Base-by-base conservation (phyloP, 2,329 filamentous ascomycete species). In the Cladophialophora immunda region DNA sequence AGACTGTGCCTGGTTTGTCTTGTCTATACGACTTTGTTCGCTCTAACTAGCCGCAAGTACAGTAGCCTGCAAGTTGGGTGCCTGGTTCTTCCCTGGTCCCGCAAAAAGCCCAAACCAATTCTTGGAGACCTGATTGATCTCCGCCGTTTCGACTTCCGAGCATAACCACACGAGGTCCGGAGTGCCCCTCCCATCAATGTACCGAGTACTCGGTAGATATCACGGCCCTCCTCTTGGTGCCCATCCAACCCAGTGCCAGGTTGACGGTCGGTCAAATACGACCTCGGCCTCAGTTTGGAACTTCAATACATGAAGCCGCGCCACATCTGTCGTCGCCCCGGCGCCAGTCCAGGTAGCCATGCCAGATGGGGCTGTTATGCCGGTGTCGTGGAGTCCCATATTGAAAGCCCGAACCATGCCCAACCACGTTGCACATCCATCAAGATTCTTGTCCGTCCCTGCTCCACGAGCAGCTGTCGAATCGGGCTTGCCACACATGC, bases 271-370 rank as follows among this genome's bases (percentile, higher is more conserved):
- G 6, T 19, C 38, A 25, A 25, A 50, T 25, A 50, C 45, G 45
- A 25, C 45, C 19, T 50, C 45, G 45, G 45, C 45, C 25, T 50
- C 45, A 50, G 9, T 13, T 25, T 22, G 45, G 19, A 4, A 25
- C 19, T 25, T 22, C 19, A 13, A 50, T 25, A 50, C 11, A 15
- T 41, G 15, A n/a, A 8, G 8, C 45, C 45, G 45, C 22, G 45
- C 45, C 45, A 50, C 45, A 50, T 50, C 25, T 22, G 45, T 50
- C 22, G 45, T 50, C 19, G 45, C 22, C 19, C 45, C 45, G 45
- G 25, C 45, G 13, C 45, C 45, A 25, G 6, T 25, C 22, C 22
- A 22, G 8, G 45, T 50, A 22, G 22, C 45, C 45, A 50, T 50
- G 19, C 45, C 45, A 13, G 19, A 50, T 50, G 22, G 45, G 19